Evolutionary conservation across 148 eudicot genomes (phyloP).

Genomic region (Chenopodium album): DNA sequence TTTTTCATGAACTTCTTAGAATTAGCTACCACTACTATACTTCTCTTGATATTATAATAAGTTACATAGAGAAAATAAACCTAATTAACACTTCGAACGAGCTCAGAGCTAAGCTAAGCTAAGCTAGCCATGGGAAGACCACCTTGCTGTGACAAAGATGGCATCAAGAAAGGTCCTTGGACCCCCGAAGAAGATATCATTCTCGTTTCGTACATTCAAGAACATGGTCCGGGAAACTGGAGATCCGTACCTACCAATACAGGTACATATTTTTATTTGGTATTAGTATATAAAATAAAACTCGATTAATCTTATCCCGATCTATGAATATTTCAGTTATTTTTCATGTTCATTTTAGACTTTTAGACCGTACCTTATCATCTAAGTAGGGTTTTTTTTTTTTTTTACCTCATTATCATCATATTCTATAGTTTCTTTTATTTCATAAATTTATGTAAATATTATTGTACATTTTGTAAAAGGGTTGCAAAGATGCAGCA

Average conservation of each 20-base stretch:
- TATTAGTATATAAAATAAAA: too few relatives aligned
- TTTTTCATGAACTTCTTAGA: background rate
- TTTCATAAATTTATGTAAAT: too few relatives aligned
- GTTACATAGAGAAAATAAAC: background rate
- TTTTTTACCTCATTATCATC: background rate
- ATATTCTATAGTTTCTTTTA: background rate
- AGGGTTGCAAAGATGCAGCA: conserved; percentile 75
- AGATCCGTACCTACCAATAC: conserved; percentile 69
- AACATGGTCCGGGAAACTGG: conserved; percentile 79
- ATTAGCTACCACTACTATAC: background rate
- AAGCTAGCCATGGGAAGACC: conserved; percentile 54
- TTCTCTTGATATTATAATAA: background rate
- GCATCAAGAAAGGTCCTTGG: conserved; percentile 82
- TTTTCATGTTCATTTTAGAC: too few relatives aligned
- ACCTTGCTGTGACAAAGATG: conserved; percentile 70
- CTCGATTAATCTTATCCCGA: background rate
- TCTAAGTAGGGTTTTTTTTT: too few relatives aligned
- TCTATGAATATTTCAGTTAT: too few relatives aligned
- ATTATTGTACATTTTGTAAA: background rate
- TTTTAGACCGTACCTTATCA: too few relatives aligned
- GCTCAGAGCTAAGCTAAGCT: background rate
- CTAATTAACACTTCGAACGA: background rate
- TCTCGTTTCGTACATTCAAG: conserved; percentile 63
- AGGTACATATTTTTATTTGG: conserved; percentile 30
- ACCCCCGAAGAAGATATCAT: conserved; percentile 79